Evolutionary conservation across 495 filamentous ascomycete genomes (phyloP).

Genomic region (Astrothelium subdiscretum): DNA sequence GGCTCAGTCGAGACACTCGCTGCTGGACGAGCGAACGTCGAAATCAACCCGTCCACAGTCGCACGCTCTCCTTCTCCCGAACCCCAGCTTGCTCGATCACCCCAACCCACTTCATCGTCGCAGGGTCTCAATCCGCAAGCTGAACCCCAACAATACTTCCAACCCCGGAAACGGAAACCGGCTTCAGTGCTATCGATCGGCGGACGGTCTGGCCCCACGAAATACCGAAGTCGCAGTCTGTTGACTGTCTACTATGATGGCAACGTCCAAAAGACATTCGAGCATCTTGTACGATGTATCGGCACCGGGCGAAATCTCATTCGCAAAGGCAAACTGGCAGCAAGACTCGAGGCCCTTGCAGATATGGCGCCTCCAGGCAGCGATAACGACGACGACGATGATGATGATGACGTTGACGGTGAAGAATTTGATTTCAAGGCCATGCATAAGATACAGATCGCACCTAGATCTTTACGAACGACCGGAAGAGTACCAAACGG

Average conservation of each 20-base stretch:
- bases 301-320: conserved; percentile 70
- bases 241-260: conserved; percentile 85
- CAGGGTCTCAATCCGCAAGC: background rate
- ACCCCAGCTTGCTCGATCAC: background rate
- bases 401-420: conserved; percentile 25
- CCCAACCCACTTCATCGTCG: background rate
- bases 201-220: conserved; percentile 30
- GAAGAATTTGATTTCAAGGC: conserved; percentile 13
- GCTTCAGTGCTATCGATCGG: conserved; percentile 46
- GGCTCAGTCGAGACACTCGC: conserved; percentile 54
- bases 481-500: background rate
- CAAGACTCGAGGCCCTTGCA: conserved; percentile 48
- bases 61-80: background rate
- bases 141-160: background rate
- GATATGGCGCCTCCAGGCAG: conserved; percentile 34
- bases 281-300: conserved; percentile 67
- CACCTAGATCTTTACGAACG: background rate
- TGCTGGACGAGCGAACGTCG: background rate
- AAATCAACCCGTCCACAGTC: background rate
- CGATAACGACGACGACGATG: conserved; percentile 26
- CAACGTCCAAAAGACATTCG: conserved; percentile 68
- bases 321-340: conserved; percentile 65
- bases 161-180: conserved; percentile 43
- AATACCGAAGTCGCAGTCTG: conserved; percentile 62
- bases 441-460: background rate